phyloP scores from a whole-genome alignment of 768 basidiomycete genomes.

The Russula foetens region DNA sequence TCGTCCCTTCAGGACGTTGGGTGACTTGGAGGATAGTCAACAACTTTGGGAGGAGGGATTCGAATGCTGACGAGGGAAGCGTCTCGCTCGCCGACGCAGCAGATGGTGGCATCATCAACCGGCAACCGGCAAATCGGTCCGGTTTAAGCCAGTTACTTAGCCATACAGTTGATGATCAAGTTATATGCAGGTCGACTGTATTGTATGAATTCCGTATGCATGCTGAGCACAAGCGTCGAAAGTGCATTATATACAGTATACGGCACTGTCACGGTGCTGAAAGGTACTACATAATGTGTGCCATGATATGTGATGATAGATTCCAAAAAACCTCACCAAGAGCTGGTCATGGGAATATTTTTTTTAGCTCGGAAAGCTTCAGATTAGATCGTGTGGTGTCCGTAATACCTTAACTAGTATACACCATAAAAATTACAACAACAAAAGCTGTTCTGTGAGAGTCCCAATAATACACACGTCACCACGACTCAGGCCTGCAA shows the following conservation, averaged over 20 bases:
- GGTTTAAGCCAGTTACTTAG: too few relatives aligned
- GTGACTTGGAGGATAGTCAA: constrained; percentile 53
- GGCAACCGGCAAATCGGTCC: neutral
- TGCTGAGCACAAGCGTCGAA: too few relatives aligned
- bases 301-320: too few relatives aligned
- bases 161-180: too few relatives aligned
- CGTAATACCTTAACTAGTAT: neutral
- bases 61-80: constrained; percentile 34
- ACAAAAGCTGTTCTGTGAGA: neutral
- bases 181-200: too few relatives aligned
- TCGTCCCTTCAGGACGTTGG: constrained; percentile 45
- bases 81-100: neutral
- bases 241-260: neutral
- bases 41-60: constrained; percentile 51
- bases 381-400: constrained; percentile 12
- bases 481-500: constrained; percentile 15
- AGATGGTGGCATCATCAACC: neutral
- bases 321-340: too few relatives aligned
- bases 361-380: neutral
- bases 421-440: constrained; percentile 15
- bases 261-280: too few relatives aligned
- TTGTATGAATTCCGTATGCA: too few relatives aligned
- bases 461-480: constrained; percentile 5
- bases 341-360: neutral
- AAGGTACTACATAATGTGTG: too few relatives aligned